Evolutionary conservation across 2,329 filamentous ascomycete species (phyloP).

Genomic region (Fusarium torreyae): DNA sequence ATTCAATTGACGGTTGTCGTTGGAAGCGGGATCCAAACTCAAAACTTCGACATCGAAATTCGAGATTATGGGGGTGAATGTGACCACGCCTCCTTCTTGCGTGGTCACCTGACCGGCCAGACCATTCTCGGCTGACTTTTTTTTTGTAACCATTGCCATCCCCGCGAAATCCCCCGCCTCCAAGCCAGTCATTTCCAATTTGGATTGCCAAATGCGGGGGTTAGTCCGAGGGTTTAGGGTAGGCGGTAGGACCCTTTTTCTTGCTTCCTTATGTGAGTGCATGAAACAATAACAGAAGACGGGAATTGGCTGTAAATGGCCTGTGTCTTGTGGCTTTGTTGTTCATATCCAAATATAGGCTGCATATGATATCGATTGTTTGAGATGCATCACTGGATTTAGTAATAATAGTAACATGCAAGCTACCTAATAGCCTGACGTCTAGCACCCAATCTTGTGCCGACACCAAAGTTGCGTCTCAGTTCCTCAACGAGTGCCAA

Average conservation of each 20-base stretch:
- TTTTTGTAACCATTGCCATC: conserved; percentile 18
- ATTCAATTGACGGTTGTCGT: not conserved
- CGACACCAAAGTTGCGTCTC: too few relatives aligned
- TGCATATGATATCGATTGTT: too few relatives aligned
- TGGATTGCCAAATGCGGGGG: conserved; percentile 36
- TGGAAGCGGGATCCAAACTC: conserved; percentile 21
- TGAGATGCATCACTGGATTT: too few relatives aligned
- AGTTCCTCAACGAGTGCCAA: too few relatives aligned
- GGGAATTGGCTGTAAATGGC: not conserved
- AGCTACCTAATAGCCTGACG: too few relatives aligned
- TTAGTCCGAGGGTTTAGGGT: conserved; percentile 23
- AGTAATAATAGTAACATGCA: too few relatives aligned
- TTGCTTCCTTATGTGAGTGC: not conserved
- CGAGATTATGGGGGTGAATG: conserved; percentile 42
- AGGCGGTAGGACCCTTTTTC: not conserved
- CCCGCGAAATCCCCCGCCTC: conserved; percentile 41
- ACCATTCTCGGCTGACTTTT: conserved; percentile 37
- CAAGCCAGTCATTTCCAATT: conserved; percentile 13
- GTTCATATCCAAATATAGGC: too few relatives aligned
- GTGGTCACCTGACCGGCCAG: conserved; percentile 40
- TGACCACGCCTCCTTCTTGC: conserved; percentile 30
- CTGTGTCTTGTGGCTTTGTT: not conserved
- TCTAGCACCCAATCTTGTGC: too few relatives aligned
- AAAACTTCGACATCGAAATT: conserved; percentile 27
- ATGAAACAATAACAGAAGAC: not conserved